Evolutionary conservation across 1,139 yeast genomes (phyloP).

Genomic region (Kurtzmaniella quercitrusa): DNA sequence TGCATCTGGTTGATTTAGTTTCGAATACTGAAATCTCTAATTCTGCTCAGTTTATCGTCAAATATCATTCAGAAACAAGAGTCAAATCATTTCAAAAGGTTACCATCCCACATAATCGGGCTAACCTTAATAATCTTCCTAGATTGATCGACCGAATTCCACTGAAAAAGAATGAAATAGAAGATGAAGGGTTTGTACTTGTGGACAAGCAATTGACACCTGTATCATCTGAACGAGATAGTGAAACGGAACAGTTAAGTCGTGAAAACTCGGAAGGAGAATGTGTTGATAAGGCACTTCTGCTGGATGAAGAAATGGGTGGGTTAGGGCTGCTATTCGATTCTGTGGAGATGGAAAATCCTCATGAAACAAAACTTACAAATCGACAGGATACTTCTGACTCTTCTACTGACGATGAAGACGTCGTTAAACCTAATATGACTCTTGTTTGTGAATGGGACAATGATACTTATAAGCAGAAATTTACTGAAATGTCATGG

Average conservation of each 20-base stretch:
- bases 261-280: neutral
- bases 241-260: neutral
- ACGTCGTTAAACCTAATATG: slow-evolving; percentile 23
- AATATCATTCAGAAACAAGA: slow-evolving; percentile 4
- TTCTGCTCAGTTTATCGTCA: slow-evolving; percentile 14
- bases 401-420: neutral
- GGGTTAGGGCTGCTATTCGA: slow-evolving; percentile 25
- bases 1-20: neutral
- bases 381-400: no score
- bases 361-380: neutral
- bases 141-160: slow-evolving; percentile 19
- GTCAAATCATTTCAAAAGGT: slow-evolving; percentile 10
- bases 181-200: slow-evolving; percentile 18
- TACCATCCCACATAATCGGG: slow-evolving; percentile 38
- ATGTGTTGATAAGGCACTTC: slow-evolving; percentile 9
- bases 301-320: slow-evolving; percentile 17
- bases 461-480: slow-evolving; percentile 33
- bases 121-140: slow-evolving; percentile 26
- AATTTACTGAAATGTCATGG: slow-evolving; percentile 54
- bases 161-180: slow-evolving; percentile 10
- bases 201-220: slow-evolving; percentile 12
- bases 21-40: slow-evolving; percentile 3
- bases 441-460: slow-evolving; percentile 76
- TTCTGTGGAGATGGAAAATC: slow-evolving; percentile 14
- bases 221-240: slow-evolving; percentile 2